Conservation (phyloP, 2,329 filamentous ascomycete species). For the Colletotrichum orchidophilum region DNA sequence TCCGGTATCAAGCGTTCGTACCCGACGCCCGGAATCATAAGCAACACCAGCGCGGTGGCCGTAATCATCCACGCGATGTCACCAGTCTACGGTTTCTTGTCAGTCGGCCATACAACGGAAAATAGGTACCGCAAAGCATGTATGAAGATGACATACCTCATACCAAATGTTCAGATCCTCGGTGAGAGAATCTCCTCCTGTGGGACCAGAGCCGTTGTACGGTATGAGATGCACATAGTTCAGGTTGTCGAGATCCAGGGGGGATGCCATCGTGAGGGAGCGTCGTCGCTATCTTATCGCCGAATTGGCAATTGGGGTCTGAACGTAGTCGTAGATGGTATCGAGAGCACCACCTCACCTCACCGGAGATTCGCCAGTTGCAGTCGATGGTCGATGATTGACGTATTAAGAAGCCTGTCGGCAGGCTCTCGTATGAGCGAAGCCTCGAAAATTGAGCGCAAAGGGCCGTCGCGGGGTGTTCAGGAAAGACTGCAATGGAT, state of each 20-base stretch:
- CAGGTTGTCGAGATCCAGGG: slow-evolving; percentile 53
- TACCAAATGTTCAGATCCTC: slow-evolving; percentile 83
- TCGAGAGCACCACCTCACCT: background rate
- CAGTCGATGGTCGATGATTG: background rate
- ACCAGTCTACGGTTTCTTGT: slow-evolving; percentile 65
- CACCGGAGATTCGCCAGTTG: background rate
- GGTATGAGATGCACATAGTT: slow-evolving; percentile 58
- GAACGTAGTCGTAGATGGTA: background rate
- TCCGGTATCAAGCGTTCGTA: background rate
- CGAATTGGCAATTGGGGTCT: slow-evolving; percentile 18
- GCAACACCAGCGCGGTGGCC: slow-evolving; percentile 81
- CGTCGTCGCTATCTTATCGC: slow-evolving; percentile 10
- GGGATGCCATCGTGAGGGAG: slow-evolving; percentile 31
- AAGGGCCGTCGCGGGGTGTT: slow-evolving; percentile 17
- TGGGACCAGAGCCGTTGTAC: slow-evolving; percentile 72
- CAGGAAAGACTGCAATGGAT: slow-evolving; percentile 16
- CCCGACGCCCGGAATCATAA: slow-evolving; percentile 94
- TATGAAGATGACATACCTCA: slow-evolving; percentile 56
- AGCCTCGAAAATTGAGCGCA: slow-evolving; percentile 14
- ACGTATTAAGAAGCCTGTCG: slow-evolving; percentile 7
- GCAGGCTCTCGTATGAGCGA: slow-evolving; percentile 25
- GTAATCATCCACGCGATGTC: slow-evolving; percentile 89
- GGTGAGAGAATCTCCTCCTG: slow-evolving; percentile 73
- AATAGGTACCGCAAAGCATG: background rate
- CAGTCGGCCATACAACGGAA: slow-evolving; percentile 32